Conservation (phyloP, 345 rosid genomes). For the Raphanus raphanistrum region DNA sequence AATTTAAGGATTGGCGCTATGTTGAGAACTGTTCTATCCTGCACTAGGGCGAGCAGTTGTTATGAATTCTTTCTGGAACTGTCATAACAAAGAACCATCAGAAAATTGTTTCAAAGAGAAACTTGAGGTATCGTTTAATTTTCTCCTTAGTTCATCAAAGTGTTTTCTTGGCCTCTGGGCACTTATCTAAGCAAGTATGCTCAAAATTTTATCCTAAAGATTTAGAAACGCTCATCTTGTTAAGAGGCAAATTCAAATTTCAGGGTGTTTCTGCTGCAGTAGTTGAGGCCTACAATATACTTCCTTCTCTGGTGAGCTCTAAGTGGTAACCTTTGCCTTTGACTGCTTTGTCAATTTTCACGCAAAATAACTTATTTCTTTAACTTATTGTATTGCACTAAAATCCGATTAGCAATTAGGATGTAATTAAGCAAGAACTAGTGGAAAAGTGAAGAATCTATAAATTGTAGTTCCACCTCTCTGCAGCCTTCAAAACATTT, state of each 20-base stretch:
- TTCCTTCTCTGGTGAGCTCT: conserved; percentile 75
- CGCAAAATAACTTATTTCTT: neutral
- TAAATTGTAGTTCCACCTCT: neutral
- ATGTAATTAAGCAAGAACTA: neutral
- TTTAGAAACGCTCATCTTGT: neutral
- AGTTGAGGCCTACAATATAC: conserved; percentile 75
- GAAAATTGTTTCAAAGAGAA: conserved; percentile 54
- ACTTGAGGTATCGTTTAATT: conserved; percentile 57
- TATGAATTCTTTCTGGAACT: conserved; percentile 50
- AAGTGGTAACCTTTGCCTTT: neutral
- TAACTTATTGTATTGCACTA: neutral
- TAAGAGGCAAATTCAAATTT: conserved; percentile 1
- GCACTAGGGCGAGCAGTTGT: conserved; percentile 85
- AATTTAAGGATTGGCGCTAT: conserved; percentile 91
- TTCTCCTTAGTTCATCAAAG: neutral
- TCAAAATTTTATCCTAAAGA: neutral
- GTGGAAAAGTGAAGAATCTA: neutral
- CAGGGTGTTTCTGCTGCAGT: conserved; percentile 71
- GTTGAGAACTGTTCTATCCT: conserved; percentile 87
- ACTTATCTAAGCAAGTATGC: neutral
- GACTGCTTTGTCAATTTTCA: neutral
- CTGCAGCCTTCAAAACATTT: conserved; percentile 2
- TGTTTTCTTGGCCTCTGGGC: conserved; percentile 3
- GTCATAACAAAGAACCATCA: conserved; percentile 39
- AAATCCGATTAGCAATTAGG: neutral